phyloP scores from a whole-genome alignment of 768 basidiomycete genomes.

The Mycena albidolilacea region DNA sequence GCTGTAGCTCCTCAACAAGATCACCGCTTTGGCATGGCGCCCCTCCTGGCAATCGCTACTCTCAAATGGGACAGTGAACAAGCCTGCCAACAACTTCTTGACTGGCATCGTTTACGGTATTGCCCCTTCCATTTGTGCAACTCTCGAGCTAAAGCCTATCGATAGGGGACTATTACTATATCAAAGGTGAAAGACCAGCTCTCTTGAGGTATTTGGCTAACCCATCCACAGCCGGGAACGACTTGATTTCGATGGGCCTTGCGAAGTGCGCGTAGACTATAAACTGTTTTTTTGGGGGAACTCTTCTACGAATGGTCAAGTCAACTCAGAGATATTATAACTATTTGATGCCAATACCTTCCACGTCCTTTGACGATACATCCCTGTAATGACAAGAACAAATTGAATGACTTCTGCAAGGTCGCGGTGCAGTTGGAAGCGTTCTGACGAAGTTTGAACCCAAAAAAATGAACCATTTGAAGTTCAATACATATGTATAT shows the following conservation, averaged over 20 bases:
- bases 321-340: neutral
- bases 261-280: conserved; percentile 19
- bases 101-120: conserved; percentile 74
- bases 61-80: conserved; percentile 77
- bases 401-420: neutral
- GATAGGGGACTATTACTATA: conserved; percentile 76
- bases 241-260: conserved; percentile 28
- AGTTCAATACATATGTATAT: too few species aligned
- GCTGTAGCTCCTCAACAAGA: conserved; percentile 60
- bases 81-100: conserved; percentile 66
- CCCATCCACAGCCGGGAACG: conserved; percentile 56
- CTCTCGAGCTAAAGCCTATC: conserved; percentile 1
- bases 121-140: conserved; percentile 17
- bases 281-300: neutral
- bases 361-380: neutral
- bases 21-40: conserved; percentile 68
- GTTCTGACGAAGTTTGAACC: too few species aligned
- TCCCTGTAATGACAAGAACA: neutral
- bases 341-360: neutral
- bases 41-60: conserved; percentile 75
- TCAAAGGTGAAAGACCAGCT: conserved; percentile 46
- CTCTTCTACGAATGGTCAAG: neutral
- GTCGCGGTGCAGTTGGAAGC: too few species aligned
- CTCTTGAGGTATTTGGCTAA: neutral
- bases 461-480: too few species aligned